These are phyloP conservation scores for Fusarium sp. DNA, from an alignment of 2,329 filamentous ascomycete species.

Conservation along the genomic window DNA sequence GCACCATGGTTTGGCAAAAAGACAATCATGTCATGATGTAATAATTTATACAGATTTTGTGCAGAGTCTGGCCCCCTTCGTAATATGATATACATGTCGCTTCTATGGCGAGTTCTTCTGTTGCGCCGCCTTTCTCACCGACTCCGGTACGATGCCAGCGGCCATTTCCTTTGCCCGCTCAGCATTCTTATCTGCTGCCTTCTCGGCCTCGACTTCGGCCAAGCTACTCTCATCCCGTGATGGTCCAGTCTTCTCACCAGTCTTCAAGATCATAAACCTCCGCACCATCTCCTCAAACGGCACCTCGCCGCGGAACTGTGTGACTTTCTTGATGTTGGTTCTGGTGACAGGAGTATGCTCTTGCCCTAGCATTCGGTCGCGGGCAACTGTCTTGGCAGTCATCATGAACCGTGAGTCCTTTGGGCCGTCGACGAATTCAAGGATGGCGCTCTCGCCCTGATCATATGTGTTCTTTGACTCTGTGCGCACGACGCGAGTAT, in stretches of 20 bases:
- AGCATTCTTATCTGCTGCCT: conserved; percentile 41
- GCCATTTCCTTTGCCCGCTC: conserved; percentile 46
- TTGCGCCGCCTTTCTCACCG: conserved; percentile 33
- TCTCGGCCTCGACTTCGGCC: conserved; percentile 21
- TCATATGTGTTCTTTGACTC: conserved; percentile 85
- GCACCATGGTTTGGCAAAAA: conserved; percentile 10
- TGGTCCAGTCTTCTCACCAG: background rate
- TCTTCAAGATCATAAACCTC: conserved; percentile 46
- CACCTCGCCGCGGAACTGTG: conserved; percentile 74
- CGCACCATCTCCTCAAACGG: conserved; percentile 73
- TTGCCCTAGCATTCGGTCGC: conserved; percentile 63
- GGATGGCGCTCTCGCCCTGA: conserved; percentile 87
- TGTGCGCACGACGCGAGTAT: conserved; percentile 92
- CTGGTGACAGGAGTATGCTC: conserved; percentile 74
- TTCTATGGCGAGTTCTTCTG: conserved; percentile 30
- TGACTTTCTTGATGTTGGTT: conserved; percentile 85
- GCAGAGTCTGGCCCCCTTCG: conserved; percentile 35
- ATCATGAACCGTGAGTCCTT: conserved; percentile 94
- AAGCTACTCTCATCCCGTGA: conserved; percentile 21
- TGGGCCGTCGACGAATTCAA: conserved; percentile 94
- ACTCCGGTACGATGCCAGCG: conserved; percentile 42
- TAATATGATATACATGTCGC: conserved; percentile 36
- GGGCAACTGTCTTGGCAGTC: conserved; percentile 84
- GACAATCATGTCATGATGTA: conserved; percentile 31
- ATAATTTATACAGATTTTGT: conserved; percentile 44